A percentile compares a stretch with the other conserved stretches of the same genome.
These are phyloP conservation scores for Centaurea solstitialis DNA, from an alignment of 129 eudicot genomes.

Conservation along the genomic window DNA sequence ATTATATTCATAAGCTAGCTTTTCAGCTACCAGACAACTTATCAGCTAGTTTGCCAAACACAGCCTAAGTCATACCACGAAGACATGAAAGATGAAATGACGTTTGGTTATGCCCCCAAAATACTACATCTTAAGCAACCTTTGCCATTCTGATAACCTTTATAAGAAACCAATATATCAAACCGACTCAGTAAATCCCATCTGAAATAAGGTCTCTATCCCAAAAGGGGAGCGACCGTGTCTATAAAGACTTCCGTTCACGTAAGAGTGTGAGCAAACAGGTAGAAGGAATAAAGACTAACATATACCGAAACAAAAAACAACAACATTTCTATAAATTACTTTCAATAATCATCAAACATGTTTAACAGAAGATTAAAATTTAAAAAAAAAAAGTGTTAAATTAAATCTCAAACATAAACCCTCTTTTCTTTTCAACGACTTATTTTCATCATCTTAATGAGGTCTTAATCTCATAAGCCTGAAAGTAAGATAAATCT, in stretches of 20 bases:
- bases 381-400: conserved; percentile 1
- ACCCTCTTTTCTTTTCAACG: no score
- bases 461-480: background rate
- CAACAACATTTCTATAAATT: conserved; percentile 7
- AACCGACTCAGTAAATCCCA: background rate
- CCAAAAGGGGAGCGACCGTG: background rate
- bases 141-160: background rate
- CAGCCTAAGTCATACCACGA: background rate
- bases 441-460: background rate
- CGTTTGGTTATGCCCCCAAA: background rate
- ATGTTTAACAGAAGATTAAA: conserved; percentile 13
- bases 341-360: conserved; percentile 15
- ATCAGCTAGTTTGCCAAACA: no score
- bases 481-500: background rate
- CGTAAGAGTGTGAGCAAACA: background rate
- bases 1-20: no score
- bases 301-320: background rate
- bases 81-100: background rate
- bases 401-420: conserved; percentile 15
- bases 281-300: background rate
- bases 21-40: no score
- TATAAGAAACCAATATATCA: background rate
- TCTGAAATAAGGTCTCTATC: no score
- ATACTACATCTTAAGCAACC: background rate
- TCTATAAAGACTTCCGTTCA: background rate